Evolutionary conservation across 345 rosid species (phyloP), one percentile per base, ranked within the genome.

Genomic region (Rhizophora apiculata): DNA sequence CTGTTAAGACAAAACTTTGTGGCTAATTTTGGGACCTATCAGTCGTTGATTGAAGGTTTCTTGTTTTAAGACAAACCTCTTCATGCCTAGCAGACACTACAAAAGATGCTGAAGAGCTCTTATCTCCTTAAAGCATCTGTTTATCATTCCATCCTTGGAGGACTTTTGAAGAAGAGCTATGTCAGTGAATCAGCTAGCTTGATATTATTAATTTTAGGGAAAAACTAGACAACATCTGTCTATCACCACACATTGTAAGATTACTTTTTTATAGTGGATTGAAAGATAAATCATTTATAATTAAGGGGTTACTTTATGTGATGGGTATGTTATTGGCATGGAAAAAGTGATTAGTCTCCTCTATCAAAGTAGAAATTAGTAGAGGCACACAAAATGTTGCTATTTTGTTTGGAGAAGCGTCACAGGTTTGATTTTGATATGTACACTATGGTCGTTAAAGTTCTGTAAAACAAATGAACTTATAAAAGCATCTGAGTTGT

Each of bases 41-140:
- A 77, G 72, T 66, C 76, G 7, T 74, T 92, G 74, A 83, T 88
- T 51, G 74, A 77, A 63, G 95, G 93, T 64, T 77, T 92, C 60
- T 79, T 87, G 82, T 76, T 72, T 73, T 74, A 72, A 39, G 86
- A 75, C 53, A 85, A 87, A 76, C 76, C 96, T 73, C 64, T 88
- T 78, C 81, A 87, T 72, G 98, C 98, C 48, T 58, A 73, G 51
- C 75, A 79, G 74, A 78, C 85, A 53, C 75, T 90, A 21, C 82
- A 84, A 72, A 83, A 84, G 81, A 90, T 90, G 96, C 72, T 92
- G 30, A 84, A 76, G 84, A 88, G 95, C 78, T 86, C 85, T 32
- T 78, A 86, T 79, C 86, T 76, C 43, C 93, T 93, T 9, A 76
- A 57, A 71, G 65, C 91, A 52, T 82, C 91, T 22, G 74, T 79